A percentile compares a stretch with the other conserved stretches of the same genome.
These are phyloP conservation scores for Nepenthes gracilis DNA, from an alignment of 148 eudicot species.

Conservation along the genomic window DNA sequence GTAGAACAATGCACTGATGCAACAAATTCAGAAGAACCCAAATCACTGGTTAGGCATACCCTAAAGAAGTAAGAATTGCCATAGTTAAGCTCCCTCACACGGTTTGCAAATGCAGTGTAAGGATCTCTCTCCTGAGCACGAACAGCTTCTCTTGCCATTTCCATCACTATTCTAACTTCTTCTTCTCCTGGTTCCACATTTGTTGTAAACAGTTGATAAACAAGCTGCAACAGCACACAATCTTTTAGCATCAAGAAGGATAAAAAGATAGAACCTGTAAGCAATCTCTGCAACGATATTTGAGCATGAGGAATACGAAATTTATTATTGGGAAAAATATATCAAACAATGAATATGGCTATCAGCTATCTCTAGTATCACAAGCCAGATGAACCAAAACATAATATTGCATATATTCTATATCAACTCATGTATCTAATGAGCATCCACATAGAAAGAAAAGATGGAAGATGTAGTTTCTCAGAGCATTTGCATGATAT, in stretches of 20 bases:
- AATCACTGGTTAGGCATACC: conserved; percentile 25
- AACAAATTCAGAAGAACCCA: neutral
- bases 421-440: too few species aligned
- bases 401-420: too few species aligned
- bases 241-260: neutral
- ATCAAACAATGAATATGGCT: too few species aligned
- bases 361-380: too few species aligned
- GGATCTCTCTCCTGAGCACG: conserved; percentile 97
- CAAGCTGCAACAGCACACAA: conserved; percentile 39
- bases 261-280: neutral
- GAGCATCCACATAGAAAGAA: too few species aligned
- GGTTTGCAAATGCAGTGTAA: conserved; percentile 71
- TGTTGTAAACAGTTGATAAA: conserved; percentile 76
- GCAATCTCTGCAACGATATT: neutral
- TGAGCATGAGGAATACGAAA: neutral
- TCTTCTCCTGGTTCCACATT: conserved; percentile 68
- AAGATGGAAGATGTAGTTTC: too few species aligned
- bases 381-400: neutral
- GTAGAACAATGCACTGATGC: neutral
- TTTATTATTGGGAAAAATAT: too few species aligned
- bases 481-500: too few species aligned
- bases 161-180: conserved; percentile 81
- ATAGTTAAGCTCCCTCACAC: conserved; percentile 87
- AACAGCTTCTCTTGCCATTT: conserved; percentile 88
- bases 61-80: conserved; percentile 75